phyloP scores from a whole-genome alignment of 768 basidiomycete genomes.

The Russula olivacea region DNA sequence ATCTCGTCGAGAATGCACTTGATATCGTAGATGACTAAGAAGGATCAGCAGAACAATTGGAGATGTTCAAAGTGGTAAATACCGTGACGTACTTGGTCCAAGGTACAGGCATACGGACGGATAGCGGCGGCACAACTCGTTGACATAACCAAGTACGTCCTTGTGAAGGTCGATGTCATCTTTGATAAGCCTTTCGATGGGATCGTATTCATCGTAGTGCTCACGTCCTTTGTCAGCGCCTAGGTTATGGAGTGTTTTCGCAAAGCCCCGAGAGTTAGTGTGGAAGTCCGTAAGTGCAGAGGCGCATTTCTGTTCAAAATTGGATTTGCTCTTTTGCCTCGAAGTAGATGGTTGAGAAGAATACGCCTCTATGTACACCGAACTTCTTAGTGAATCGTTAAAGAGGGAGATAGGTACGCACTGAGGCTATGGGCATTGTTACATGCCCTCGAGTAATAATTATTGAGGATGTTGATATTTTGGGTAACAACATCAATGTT shows the following conservation, averaged over 20 bases:
- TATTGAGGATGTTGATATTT: conserved; percentile 29
- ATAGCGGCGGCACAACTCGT: conserved; percentile 34
- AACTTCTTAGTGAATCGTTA: not conserved
- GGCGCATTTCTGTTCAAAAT: conserved; percentile 38
- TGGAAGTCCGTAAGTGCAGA: conserved; percentile 36
- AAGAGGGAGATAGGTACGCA: conserved; percentile 18
- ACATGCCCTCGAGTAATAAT: conserved; percentile 26
- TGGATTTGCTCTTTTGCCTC: conserved; percentile 31
- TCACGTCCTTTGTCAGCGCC: conserved; percentile 44
- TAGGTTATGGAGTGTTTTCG: conserved; percentile 29
- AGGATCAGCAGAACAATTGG: conserved; percentile 1
- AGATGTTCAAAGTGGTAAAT: not conserved
- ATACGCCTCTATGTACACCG: conserved; percentile 3
- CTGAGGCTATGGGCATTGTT: conserved; percentile 29
- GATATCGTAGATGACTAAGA: conserved; percentile 49
- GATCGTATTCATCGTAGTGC: conserved; percentile 42
- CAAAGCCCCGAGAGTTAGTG: conserved; percentile 32
- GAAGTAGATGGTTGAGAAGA: conserved; percentile 32
- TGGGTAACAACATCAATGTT: conserved; percentile 18
- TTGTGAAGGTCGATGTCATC: conserved; percentile 46
- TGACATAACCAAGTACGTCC: conserved; percentile 34
- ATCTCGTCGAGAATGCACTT: conserved; percentile 54
- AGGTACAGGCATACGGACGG: conserved; percentile 47
- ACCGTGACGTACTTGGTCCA: conserved; percentile 42
- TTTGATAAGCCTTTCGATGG: conserved; percentile 47